Evolutionary conservation across 345 rosid species (phyloP), one percentile per base, ranked within the genome.

Genomic region (Ailanthus altissimus): DNA sequence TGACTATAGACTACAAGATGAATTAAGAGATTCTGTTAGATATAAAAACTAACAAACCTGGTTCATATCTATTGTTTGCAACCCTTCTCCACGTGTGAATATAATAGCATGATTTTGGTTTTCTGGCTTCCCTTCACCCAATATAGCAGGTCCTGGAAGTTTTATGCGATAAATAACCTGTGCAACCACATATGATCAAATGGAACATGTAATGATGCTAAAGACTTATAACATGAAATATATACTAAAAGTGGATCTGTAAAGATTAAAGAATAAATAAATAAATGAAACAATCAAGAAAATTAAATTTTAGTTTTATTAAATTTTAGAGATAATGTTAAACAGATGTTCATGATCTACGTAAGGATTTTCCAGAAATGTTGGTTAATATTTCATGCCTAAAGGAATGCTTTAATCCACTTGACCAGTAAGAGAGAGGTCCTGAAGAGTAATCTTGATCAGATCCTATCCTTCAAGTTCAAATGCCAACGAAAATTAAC

Each of bases 41-140:
- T 23, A 66, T 58, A 45, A 78, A 16, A 43, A 68, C 43, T 38
- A 74, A 47, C 58, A 81, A 75, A 86, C 99, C 97, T 97, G 99
- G 86, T 97, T 97, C 98, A 97, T 94, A 79, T 97, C 99, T 61
- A 97, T 97, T 28, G 99, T 91, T 82, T 97, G 99, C 84, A 97
- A 89, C 69, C 97, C 99, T 80, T 97, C 99, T 77, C 99, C 99
- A 59, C 99, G 96, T 49, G 99, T 85, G 78, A 97, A 97, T 21
- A 97, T 94, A 78, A 97, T 84, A 61, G 99, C 99, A 84, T 97
- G 98, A 77, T 97, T 94, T 80, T 97, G 98, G 84, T 97, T 97
- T 88, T 97, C 99, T 58, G 99, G 98, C 83, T 97, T 97, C 75
- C 99, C 99, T 83, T 97, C 99, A 57, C 99, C 99, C 86, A 97